phyloP scores from a whole-genome alignment of 495 filamentous ascomycete genomes.

The Penicillium pulvis region DNA sequence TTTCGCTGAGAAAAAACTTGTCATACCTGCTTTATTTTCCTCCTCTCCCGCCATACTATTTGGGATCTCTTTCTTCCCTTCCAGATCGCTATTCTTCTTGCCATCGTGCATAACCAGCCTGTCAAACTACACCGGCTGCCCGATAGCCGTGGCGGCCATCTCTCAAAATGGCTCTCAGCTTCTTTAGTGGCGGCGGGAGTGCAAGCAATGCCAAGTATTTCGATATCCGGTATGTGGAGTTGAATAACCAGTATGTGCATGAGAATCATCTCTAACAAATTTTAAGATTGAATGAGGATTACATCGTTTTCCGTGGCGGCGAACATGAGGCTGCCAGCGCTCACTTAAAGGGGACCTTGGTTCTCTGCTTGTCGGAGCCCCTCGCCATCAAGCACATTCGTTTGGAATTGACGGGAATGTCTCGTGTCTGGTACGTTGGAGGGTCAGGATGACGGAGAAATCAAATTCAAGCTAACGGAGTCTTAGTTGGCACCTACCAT shows the following conservation, averaged over 20 bases:
- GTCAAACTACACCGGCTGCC: conserved; percentile 18
- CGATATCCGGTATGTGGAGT: conserved; percentile 52
- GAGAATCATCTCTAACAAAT: conserved; percentile 7
- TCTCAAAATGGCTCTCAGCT: conserved; percentile 50
- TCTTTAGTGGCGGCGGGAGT: conserved; percentile 50
- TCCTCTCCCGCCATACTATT: conserved; percentile 5
- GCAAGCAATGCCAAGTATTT: conserved; percentile 56
- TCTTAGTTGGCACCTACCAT: conserved; percentile 50
- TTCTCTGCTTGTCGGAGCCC: conserved; percentile 70
- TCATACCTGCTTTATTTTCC: conserved; percentile 21
- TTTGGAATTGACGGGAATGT: conserved; percentile 69
- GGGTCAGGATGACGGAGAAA: neutral
- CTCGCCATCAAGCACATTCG: conserved; percentile 72
- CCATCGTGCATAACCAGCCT: conserved; percentile 6
- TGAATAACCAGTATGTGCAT: neutral
- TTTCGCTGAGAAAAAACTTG: conserved; percentile 20
- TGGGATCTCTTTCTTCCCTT: conserved; percentile 6
- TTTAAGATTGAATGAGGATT: conserved; percentile 76
- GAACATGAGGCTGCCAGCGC: conserved; percentile 77
- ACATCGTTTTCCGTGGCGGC: conserved; percentile 75
- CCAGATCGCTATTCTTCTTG: neutral
- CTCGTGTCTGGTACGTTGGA: conserved; percentile 65
- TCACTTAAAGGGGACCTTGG: conserved; percentile 69
- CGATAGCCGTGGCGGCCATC: conserved; percentile 25
- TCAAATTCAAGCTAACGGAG: neutral